Evolutionary conservation across 345 rosid species (phyloP), one percentile per base, ranked within the genome.

Genomic region (Pugionium dolabratum): DNA sequence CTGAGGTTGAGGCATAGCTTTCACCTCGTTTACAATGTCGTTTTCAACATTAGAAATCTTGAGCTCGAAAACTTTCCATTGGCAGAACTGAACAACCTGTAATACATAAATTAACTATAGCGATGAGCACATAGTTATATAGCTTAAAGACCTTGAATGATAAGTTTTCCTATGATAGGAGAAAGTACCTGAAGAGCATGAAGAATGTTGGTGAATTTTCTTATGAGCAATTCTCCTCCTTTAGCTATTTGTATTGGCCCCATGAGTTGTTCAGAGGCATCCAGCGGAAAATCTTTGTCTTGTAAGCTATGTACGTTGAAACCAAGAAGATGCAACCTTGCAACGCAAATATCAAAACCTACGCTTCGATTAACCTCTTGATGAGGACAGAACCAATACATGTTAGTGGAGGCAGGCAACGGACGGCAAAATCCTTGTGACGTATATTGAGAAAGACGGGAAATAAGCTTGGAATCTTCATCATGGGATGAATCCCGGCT

Each of bases 151-250:
- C 43, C 11, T n/a, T n/a, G n/a, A n/a, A n/a, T n/a, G n/a, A n/a
- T n/a, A n/a, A n/a, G n/a, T n/a, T n/a, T n/a, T 9, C n/a, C 40
- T 7, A 10, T 9, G 5, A 7, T 52, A 8, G 42, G 54, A 46
- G 50, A 53, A 58, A 66, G 60, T 82, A 89, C 95, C 94, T 93
- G 98, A 73, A 93, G 87, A 4, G 82, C 85, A 30, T 90, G 97
- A 83, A 88, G 76, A 45, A 86, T 70, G 69, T 88, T 93, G 56
- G 42, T 55, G 54, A 90, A 90, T 56, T 77, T 66, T 52, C 59
- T 51, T 49, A 44, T 59, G 49, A 80, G 82, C 55, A 90, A 54
- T 59, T 78, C 70, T 63, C 78, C 72, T 56, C 77, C 80, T 76
- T 82, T 82, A 56, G 86, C 84, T 75, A 93, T 39, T 58, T 80